These are phyloP conservation scores for Pilobolus umbonatus DNA, from an alignment of 192 early-diverging fungal genomes.

Conservation along the genomic window DNA sequence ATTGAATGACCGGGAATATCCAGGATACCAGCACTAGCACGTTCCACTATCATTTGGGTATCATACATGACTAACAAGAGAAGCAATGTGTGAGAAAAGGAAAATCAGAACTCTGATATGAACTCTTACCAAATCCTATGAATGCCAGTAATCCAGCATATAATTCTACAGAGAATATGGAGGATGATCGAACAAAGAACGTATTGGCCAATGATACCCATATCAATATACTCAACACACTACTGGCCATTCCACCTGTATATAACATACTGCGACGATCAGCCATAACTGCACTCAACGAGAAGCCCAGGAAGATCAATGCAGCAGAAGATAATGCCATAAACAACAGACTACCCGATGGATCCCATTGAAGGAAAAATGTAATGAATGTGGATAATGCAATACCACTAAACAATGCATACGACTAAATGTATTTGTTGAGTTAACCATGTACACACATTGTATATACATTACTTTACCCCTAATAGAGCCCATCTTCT, in stretches of 20 bases:
- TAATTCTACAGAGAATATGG: slow-evolving; percentile 42
- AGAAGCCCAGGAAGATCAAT: slow-evolving; percentile 46
- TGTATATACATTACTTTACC: not conserved
- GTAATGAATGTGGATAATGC: slow-evolving; percentile 9
- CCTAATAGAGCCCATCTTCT: slow-evolving; percentile 9
- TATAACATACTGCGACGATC: slow-evolving; percentile 28
- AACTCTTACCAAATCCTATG: slow-evolving; percentile 28
- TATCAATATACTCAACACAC: slow-evolving; percentile 28
- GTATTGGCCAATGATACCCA: slow-evolving; percentile 39
- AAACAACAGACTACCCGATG: slow-evolving; percentile 18
- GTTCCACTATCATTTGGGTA: slow-evolving; percentile 51
- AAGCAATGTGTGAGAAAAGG: not conserved
- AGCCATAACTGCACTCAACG: slow-evolving; percentile 35
- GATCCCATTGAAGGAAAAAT: slow-evolving; percentile 17
- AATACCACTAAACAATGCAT: slow-evolving; percentile 22
- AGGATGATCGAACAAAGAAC: slow-evolving; percentile 31
- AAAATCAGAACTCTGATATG: not conserved
- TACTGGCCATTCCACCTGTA: slow-evolving; percentile 33
- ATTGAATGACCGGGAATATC: slow-evolving; percentile 35
- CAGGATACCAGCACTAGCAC: slow-evolving; percentile 32
- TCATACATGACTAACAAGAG: slow-evolving; percentile 44
- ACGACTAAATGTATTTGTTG: not conserved
- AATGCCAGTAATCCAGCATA: slow-evolving; percentile 49
- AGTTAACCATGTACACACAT: not conserved
- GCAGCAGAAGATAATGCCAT: slow-evolving; percentile 37